Evolutionary conservation across 345 rosid species (phyloP), one percentile per base, ranked within the genome.

Genomic region (Lepidium africanum): DNA sequence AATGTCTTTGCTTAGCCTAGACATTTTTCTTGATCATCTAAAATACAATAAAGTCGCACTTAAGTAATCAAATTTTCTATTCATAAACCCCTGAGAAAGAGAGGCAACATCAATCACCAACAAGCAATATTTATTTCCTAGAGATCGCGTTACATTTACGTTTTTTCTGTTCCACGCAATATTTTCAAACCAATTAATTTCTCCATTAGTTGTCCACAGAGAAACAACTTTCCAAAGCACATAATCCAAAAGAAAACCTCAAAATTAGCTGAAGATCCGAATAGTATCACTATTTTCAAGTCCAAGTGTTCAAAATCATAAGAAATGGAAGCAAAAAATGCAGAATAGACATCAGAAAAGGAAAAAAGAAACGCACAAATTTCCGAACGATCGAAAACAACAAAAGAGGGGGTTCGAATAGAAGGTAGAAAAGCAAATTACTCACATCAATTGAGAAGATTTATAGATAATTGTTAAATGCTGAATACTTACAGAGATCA

Each of bases 1-100:
- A 36, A 67, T 36, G 36, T 82, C 92, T 59, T 77, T 59, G 38
- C 73, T 61, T 67, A 59, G 54, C 59, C 63, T 61, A 52, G 84
- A 79, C 96, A 90, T 90, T 63, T 71, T 55, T 41, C 65, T 10
- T 51, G 74, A 54, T 78, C 33, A 9, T 59, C 56, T 15, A 64
- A 13, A 14, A 64, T n/a, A 16, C 36, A 30, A 37, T 10, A 21
- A 57, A 59, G 38, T 41, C 21, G 63, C 46, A 12, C 16, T 41
- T 25, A 39, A 65, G 16, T 6, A 49, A 54, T 68, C 59, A 55
- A 55, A 27, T 27, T 27, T 35, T 25, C 11, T 77, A 39, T 17
- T 21, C 33, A 60, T 14, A 38, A 53, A 74, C 38, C 52, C 38
- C 52, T 41, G 32, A 41, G 12, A 46, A 6, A 21, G 21, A 35